Evolutionary conservation across 164 flowering plant genomes (phyloP).

Genomic region (Taxillus chinensis): DNA sequence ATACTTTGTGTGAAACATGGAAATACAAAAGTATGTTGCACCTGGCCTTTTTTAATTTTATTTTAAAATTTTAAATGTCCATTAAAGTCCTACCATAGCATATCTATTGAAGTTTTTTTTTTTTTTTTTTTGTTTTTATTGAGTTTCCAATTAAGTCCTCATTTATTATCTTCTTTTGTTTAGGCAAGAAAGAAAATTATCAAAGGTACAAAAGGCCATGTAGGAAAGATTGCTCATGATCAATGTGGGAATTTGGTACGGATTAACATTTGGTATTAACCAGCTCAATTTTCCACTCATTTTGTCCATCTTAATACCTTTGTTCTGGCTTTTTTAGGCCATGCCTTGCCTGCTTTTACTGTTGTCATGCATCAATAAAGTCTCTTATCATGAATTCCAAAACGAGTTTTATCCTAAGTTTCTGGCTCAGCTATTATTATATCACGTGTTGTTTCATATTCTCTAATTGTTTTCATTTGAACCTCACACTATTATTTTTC

Average conservation of each 20-base stretch:
- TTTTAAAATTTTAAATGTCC: not conserved
- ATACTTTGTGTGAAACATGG: constrained; percentile 83
- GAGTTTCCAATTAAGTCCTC: not conserved
- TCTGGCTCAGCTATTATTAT: no score
- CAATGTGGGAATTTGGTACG: constrained; percentile 72
- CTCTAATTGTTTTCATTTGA: not conserved
- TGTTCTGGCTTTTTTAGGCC: no score
- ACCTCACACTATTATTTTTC: constrained; percentile 11
- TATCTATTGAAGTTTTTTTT: not conserved
- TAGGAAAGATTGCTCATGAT: constrained; percentile 63
- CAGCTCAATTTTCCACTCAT: not conserved
- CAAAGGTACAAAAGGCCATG: constrained; percentile 78
- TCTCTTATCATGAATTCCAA: no score
- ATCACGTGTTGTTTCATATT: not conserved
- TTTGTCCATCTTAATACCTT: no score
- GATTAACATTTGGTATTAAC: not conserved
- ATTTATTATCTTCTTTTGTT: constrained; percentile 3
- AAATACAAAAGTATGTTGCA: constrained; percentile 65
- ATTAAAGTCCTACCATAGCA: not conserved
- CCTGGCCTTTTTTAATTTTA: not conserved
- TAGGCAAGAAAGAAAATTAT: constrained; percentile 91
- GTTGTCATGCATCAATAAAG: no score
- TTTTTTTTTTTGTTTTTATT: not conserved
- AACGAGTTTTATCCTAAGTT: no score
- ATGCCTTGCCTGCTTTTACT: no score